Evolutionary conservation across 2,329 filamentous ascomycete genomes (phyloP).

Genomic region (Colletotrichum gigasporum): DNA sequence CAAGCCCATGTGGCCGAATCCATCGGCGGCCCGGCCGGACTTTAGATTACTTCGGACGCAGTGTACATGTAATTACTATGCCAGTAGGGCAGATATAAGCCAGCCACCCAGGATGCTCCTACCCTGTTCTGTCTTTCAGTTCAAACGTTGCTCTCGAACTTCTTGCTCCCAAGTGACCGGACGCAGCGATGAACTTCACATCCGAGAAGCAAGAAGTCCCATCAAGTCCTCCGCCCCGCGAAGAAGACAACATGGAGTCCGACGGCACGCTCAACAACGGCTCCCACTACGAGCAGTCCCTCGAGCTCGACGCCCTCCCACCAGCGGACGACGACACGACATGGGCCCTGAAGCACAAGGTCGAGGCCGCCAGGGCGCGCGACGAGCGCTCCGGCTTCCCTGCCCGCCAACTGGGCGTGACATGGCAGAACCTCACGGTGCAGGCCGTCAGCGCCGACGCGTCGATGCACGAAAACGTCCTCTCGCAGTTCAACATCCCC

Average conservation of each 20-base stretch:
- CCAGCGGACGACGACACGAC: constrained; percentile 37
- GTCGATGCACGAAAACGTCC: constrained; percentile 71
- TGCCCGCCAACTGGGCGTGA: constrained; percentile 65
- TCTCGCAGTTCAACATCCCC: constrained; percentile 66
- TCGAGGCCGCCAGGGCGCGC: constrained; percentile 53
- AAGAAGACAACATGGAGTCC: constrained; percentile 28
- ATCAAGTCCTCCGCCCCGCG: not conserved
- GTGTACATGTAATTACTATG: not conserved
- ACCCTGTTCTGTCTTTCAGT: not conserved
- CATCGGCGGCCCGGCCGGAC: not conserved
- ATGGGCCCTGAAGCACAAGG: constrained; percentile 59
- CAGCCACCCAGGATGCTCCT: not conserved
- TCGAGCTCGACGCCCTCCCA: constrained; percentile 3
- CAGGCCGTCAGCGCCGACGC: constrained; percentile 69
- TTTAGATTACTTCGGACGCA: not conserved
- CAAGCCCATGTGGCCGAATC: constrained; percentile 8
- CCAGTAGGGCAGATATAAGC: constrained; percentile 2
- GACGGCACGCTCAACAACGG: constrained; percentile 24
- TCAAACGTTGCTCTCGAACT: not conserved
- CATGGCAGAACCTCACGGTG: constrained; percentile 72
- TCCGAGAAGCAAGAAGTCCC: not conserved
- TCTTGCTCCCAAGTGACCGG: not conserved
- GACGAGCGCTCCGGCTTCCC: constrained; percentile 57
- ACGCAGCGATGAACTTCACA: constrained; percentile 2
- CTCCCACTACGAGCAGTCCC: constrained; percentile 28